Percentiles rank a stretch among this genome's conserved stretches.
phyloP scores from a whole-genome alignment of 768 basidiomycete species.

The Leucosporidium yakuticum region DNA sequence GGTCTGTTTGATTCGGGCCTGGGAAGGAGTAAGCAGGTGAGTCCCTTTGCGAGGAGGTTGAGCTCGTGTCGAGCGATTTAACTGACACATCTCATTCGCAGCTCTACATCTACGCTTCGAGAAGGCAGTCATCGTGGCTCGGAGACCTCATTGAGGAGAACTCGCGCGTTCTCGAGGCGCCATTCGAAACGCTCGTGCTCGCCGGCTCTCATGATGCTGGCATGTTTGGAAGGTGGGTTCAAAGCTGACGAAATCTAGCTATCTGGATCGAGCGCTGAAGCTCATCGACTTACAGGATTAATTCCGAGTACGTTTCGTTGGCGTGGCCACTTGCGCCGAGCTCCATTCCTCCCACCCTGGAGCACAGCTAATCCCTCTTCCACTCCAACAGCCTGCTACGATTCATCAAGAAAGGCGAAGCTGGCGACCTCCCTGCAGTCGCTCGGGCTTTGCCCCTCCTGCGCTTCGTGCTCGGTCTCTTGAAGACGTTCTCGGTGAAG shows the following conservation, averaged over 20 bases:
- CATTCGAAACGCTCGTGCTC: slow-evolving; percentile 7
- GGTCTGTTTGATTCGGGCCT: slow-evolving; percentile 17
- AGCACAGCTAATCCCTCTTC: not conserved
- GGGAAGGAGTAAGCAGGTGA: slow-evolving; percentile 8
- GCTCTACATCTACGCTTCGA: slow-evolving; percentile 18
- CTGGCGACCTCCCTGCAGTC: not conserved
- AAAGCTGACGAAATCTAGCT: too few relatives aligned
- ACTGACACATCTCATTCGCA: not conserved
- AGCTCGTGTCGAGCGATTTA: too few relatives aligned
- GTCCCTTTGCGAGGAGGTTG: not conserved
- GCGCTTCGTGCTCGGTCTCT: not conserved
- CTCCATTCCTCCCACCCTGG: too few relatives aligned
- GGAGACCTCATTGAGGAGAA: not conserved
- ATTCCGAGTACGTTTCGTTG: not conserved
- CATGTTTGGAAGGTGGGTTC: slow-evolving; percentile 1
- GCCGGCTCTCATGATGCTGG: slow-evolving; percentile 12
- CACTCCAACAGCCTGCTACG: not conserved
- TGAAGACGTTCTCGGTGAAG: not conserved
- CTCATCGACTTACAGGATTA: not conserved
- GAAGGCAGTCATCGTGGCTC: not conserved
- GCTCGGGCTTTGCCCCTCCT: slow-evolving; percentile 10
- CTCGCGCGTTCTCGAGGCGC: not conserved
- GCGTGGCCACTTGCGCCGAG: too few relatives aligned
- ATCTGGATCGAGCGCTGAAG: too few relatives aligned
- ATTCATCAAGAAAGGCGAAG: slow-evolving; percentile 4